A percentile compares a stretch with the other conserved stretches of the same genome.
These are phyloP conservation scores for Stachybotrys echinatus DNA, from an alignment of 2,329 filamentous ascomycete genomes.

Conservation along the genomic window DNA sequence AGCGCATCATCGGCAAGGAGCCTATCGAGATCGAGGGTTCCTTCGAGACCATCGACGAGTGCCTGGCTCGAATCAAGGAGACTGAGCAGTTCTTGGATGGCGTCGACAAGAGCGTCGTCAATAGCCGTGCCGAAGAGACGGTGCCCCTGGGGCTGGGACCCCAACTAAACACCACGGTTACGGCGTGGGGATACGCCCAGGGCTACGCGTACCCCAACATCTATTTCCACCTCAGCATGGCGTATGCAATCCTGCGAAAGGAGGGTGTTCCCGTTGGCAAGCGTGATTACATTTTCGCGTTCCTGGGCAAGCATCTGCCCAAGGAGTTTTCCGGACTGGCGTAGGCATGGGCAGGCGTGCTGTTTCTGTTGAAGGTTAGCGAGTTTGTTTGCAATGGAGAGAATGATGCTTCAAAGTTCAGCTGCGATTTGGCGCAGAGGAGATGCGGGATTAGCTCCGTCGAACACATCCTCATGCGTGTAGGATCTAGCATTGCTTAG, in stretches of 20 bases:
- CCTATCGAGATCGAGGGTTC: slow-evolving; percentile 18
- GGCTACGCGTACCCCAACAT: slow-evolving; percentile 52
- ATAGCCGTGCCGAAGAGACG: slow-evolving; percentile 19
- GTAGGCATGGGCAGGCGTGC: not conserved
- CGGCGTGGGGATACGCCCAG: slow-evolving; percentile 35
- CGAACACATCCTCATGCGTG: too few species aligned
- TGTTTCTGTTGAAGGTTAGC: too few species aligned
- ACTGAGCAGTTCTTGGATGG: slow-evolving; percentile 22
- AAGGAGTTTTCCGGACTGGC: not conserved
- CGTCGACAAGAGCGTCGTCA: slow-evolving; percentile 25
- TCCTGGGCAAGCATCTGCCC: slow-evolving; percentile 15
- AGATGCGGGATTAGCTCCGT: too few species aligned
- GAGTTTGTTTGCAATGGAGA: too few species aligned
- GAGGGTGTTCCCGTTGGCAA: slow-evolving; percentile 60
- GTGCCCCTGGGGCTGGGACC: slow-evolving; percentile 26
- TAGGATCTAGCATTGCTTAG: too few species aligned
- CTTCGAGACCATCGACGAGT: slow-evolving; percentile 26
- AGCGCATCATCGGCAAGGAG: slow-evolving; percentile 25
- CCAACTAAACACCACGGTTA: slow-evolving; percentile 16
- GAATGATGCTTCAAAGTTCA: too few species aligned
- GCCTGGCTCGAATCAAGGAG: slow-evolving; percentile 26
- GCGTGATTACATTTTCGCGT: slow-evolving; percentile 42
- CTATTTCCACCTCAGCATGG: slow-evolving; percentile 56
- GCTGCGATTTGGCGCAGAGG: too few species aligned
- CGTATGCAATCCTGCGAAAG: slow-evolving; percentile 56